These are phyloP conservation scores for Sphaerostilbella broomeana DNA, from an alignment of 2,329 filamentous ascomycete species.

Conservation along the genomic window DNA sequence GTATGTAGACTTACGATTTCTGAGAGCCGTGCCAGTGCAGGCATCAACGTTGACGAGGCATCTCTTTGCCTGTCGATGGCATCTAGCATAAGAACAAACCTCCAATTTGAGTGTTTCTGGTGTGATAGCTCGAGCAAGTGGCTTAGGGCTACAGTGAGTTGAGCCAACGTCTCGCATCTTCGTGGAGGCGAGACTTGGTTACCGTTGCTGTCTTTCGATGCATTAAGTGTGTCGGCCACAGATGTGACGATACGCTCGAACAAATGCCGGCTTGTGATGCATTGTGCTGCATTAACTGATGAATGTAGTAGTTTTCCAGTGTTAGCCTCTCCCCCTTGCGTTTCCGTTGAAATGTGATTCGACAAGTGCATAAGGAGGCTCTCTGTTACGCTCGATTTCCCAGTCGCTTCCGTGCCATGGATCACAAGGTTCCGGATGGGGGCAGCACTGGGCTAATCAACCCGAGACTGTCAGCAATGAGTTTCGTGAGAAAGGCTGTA, in stretches of 20 bases:
- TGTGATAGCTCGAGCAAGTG: conserved; percentile 48
- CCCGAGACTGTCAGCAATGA: not conserved
- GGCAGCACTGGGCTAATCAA: conserved; percentile 52
- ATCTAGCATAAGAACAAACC: conserved; percentile 81
- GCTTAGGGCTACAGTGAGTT: conserved; percentile 65
- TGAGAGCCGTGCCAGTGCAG: conserved; percentile 73
- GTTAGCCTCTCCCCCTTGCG: conserved; percentile 4
- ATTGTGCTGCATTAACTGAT: conserved; percentile 64
- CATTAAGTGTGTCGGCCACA: conserved; percentile 46
- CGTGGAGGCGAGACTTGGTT: conserved; percentile 33
- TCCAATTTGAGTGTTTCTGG: conserved; percentile 34
- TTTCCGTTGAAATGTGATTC: conserved; percentile 14
- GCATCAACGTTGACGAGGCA: conserved; percentile 67
- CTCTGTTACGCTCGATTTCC: conserved; percentile 68
- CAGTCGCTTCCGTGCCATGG: conserved; percentile 80
- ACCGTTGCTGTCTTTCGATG: conserved; percentile 1
- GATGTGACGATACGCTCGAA: conserved; percentile 63
- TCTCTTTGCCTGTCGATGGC: conserved; percentile 81
- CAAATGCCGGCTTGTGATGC: conserved; percentile 70
- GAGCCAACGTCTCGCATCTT: conserved; percentile 74
- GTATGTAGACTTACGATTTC: conserved; percentile 56
- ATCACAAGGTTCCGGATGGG: conserved; percentile 69
- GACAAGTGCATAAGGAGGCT: conserved; percentile 32
- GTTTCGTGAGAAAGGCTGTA: not conserved
- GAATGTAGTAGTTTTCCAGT: conserved; percentile 44